Evolutionary conservation across 2,329 filamentous ascomycete genomes (phyloP), one percentile per base, ranked within the genome.

Genomic region (Plectosphaerella sp.): DNA sequence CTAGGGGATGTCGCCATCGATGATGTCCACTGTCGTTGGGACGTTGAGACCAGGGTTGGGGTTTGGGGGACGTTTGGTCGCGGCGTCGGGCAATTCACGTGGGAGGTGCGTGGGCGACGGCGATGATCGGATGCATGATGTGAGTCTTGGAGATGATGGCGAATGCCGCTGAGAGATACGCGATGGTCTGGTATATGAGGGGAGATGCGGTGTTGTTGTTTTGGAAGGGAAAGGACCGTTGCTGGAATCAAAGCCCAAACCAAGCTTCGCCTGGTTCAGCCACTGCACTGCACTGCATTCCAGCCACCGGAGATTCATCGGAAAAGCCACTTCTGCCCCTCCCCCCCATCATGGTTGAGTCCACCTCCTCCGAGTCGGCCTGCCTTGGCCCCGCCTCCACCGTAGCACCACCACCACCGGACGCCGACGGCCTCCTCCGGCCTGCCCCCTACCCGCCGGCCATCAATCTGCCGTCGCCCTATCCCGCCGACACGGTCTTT

Each of bases 381-480:
- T 22, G 3, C 22, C 5, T 22, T 22, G 22, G 22, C 22, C 5
- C 22, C 22, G 22, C 22, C 22, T 22, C 5, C 22, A 22, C 22
- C 5, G 22, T 5, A 22, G 3, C 22, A 22, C 22, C 22, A 22
- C 22, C 22, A 22, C 22, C 22, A 22, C 22, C 22, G 28, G 8
- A 33, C 28, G 28, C 28, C 28, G 28, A 9, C 28, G 28, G 28
- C 28, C 28, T 33, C 4, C 33, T 52, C 12, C 45, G 33, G 14
- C 28, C 47, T 4, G 22, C 25, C 14, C 41, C 28, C 15, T 57
- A 47, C 49, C 46, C 43, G 15, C 50, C 54, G 12, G 45, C 51
- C 11, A 5, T 48, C 2, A n/a, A 11, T 8, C 14, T 48, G 3
- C 22, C 51, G 47, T 47, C 45, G 8, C 49, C 52, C 42, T 52